Conservation (phyloP, 1,139 yeast genomes). For the Pichia sp. region DNA sequence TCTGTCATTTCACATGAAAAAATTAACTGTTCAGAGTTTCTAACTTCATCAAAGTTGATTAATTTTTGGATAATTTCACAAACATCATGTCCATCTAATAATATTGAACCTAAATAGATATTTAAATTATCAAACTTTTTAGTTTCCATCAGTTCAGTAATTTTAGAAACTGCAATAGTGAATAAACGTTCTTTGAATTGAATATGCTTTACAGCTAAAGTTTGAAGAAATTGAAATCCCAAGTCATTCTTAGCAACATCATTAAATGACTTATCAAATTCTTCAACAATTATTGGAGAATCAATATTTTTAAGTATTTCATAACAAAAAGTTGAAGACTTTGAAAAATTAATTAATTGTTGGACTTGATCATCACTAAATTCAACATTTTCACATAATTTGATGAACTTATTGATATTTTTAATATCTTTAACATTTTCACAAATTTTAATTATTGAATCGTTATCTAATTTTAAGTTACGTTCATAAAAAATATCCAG, state of each 20-base stretch:
- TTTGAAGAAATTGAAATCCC: conserved; percentile 17
- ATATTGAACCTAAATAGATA: conserved; percentile 8
- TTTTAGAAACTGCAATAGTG: conserved; percentile 5
- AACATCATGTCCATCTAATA: neutral
- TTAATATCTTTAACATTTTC: neutral
- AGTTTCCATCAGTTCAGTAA: conserved; percentile 6
- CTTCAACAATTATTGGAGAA: neutral
- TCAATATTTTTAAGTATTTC: conserved; percentile 1
- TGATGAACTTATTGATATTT: neutral
- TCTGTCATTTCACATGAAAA: conserved; percentile 25
- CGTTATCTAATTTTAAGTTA: neutral
- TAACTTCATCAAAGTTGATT: conserved; percentile 14
- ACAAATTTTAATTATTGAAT: conserved; percentile 1
- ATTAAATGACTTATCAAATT: neutral
- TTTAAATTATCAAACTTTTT: conserved; percentile 3
- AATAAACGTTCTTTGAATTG: conserved; percentile 3
- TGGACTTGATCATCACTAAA: conserved; percentile 3
- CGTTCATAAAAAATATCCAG: conserved; percentile 6
- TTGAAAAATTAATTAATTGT: neutral
- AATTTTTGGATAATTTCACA: conserved; percentile 1
- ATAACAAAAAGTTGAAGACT: neutral
- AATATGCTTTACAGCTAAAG: conserved; percentile 1
- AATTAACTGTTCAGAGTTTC: conserved; percentile 22
- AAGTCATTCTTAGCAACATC: neutral
- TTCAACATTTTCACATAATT: neutral